These are phyloP conservation scores for Ascocoryne sarcoides DNA, from an alignment of 2,329 filamentous ascomycete species.

Conservation along the genomic window DNA sequence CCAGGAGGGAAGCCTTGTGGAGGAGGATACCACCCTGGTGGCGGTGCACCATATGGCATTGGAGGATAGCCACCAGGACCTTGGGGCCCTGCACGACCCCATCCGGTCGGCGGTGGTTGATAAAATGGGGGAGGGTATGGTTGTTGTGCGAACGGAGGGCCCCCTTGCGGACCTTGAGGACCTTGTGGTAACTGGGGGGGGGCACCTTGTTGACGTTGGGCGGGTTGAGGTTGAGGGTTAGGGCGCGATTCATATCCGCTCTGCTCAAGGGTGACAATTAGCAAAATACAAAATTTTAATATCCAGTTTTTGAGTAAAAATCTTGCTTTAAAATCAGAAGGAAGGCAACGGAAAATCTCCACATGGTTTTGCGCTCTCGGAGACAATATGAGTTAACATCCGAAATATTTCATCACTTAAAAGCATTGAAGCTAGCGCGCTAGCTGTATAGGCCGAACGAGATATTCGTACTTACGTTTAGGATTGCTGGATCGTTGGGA, in stretches of 20 bases:
- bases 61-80: constrained; percentile 60
- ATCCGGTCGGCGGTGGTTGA: constrained; percentile 35
- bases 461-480: constrained; percentile 98
- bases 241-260: too few species aligned
- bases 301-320: too few species aligned
- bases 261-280: too few species aligned
- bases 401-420: constrained; percentile 89
- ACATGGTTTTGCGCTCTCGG: constrained; percentile 91
- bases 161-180: constrained; percentile 14
- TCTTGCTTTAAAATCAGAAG: constrained; percentile 70
- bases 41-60: constrained; percentile 66
- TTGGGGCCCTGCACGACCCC: constrained; percentile 46
- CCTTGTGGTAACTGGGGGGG: constrained; percentile 12
- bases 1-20: constrained; percentile 68
- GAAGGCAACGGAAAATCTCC: constrained; percentile 99
- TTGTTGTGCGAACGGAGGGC: constrained; percentile 31
- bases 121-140: constrained; percentile 33
- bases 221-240: constrained; percentile 5
- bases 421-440: constrained; percentile 7
- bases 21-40: constrained; percentile 66
- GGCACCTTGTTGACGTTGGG: constrained; percentile 8
- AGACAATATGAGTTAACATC: constrained; percentile 88
- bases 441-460: background rate
- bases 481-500: constrained; percentile 91
- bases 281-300: too few species aligned